These are phyloP conservation scores for Penicillium sp. DNA, from an alignment of 2,329 filamentous ascomycete species.

Conservation along the genomic window DNA sequence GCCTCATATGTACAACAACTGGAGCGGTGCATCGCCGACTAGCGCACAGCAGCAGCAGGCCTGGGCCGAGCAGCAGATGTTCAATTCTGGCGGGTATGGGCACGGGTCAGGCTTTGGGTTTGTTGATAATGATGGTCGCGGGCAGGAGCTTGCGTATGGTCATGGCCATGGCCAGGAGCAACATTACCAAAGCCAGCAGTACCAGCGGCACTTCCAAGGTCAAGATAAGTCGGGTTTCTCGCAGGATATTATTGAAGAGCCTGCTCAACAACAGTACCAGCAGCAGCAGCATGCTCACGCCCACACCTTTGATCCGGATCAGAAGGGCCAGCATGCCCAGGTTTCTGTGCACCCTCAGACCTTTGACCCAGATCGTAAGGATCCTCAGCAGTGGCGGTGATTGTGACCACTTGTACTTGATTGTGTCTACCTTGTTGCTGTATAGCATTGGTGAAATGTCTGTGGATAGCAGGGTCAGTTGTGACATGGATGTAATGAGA, in stretches of 20 bases:
- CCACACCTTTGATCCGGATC: not conserved
- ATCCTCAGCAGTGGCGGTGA: conserved; percentile 1
- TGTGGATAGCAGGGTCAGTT: not conserved
- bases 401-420: not conserved
- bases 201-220: conserved; percentile 6
- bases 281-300: not conserved
- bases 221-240: conserved; percentile 4
- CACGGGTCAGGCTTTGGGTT: conserved; percentile 24
- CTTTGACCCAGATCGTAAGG: conserved; percentile 8
- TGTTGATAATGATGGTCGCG: conserved; percentile 28
- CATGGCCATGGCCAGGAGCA: conserved; percentile 1
- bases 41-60: conserved; percentile 26
- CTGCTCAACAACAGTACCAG: not conserved
- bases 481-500: not conserved
- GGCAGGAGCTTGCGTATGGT: conserved; percentile 21
- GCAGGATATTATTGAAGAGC: conserved; percentile 11
- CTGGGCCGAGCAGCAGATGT: conserved; percentile 9
- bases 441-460: not conserved
- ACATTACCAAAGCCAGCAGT: conserved; percentile 5
- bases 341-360: not conserved
- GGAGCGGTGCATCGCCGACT: conserved; percentile 34
- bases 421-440: not conserved
- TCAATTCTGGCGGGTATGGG: conserved; percentile 12
- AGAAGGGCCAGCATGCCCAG: not conserved
- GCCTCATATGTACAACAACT: conserved; percentile 33